Conservation (phyloP, 805 yeast species). For the Torulaspora quercuum region DNA sequence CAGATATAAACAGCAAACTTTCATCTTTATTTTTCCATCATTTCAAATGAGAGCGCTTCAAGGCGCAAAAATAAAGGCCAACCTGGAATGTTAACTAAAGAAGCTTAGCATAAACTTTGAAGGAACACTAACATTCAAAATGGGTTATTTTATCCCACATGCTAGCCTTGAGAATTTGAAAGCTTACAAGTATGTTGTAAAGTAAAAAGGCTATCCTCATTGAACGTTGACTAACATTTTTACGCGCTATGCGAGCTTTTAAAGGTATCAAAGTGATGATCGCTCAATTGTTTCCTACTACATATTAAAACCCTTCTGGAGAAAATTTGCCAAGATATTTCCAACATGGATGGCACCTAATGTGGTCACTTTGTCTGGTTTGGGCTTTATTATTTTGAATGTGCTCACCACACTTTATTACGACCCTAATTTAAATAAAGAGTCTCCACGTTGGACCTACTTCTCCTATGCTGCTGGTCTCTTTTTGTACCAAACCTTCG, state of each 20-base stretch:
- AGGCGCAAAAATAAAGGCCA: too few species aligned
- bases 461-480: constrained; percentile 74
- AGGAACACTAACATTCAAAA: constrained; percentile 30
- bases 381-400: constrained; percentile 65
- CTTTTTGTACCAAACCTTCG: constrained; percentile 90
- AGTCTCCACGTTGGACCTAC: constrained; percentile 73
- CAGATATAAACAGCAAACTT: too few species aligned
- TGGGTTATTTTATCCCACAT: constrained; percentile 66
- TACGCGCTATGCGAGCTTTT: constrained; percentile 7
- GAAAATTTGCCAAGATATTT: constrained; percentile 63
- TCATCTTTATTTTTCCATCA: too few species aligned
- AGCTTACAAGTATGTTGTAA: constrained; percentile 44
- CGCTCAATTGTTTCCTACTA: constrained; percentile 72
- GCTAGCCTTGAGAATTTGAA: constrained; percentile 50
- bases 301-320: constrained; percentile 81
- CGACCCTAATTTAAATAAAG: constrained; percentile 62
- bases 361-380: constrained; percentile 77
- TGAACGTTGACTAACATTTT: background rate
- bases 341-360: constrained; percentile 93
- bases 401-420: constrained; percentile 61
- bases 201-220: background rate
- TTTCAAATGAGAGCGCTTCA: too few species aligned
- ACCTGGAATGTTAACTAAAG: too few species aligned
- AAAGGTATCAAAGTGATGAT: constrained; percentile 71
- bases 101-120: background rate